Base-by-base conservation (phyloP, 2,329 filamentous ascomycete species). In the Talaromyces sp. region DNA sequence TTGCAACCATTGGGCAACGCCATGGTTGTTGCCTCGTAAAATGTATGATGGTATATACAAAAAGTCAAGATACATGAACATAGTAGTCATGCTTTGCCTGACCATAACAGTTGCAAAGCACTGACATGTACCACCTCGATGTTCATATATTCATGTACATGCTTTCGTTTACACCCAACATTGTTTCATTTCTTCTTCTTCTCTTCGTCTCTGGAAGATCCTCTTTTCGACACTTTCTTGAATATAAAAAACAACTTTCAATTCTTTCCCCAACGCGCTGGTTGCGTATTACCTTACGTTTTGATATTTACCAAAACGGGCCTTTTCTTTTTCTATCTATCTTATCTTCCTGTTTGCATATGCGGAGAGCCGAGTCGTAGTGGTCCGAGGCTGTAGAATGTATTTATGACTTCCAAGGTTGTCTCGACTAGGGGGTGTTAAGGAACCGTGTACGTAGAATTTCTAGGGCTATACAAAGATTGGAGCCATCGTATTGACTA, bases 1-100 rank as follows among this genome's bases (percentile, higher is more conserved):
- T 66, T 70, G 4, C 21, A 63, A 28, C 78, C 81, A 15, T 65
- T 70, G 11, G 74, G 73, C 57, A 31, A 74, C 1, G 53, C 75
- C 5, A 57, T 41, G 22, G 39, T 56, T 7, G 22, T 56, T 11
- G 45, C 35, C 37, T 51, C 53, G 11, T 56, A 55, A 56, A 25
- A 36, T 41, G 36, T 13, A 56, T 50, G 22, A 50, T 50, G 43
- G 43, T 48, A 50, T 35, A 22, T 56, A 40, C n/a, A 43, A 19
- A 45, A 54, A 56, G 31, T 45, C 35, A 36, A 55, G 31, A 56
- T 33, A 25, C 33, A 36, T 25, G 46, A 28, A 36, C 46, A 51
- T n/a, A n/a, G 25, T 35, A 55, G 17, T 21, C 19, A 19, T 13
- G 22, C 28, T 17, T 13, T 37, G 19, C 13, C 9, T 36, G 13